Base-by-base conservation (phyloP, 177 flowering plant species). In the Telopea speciosissima region DNA sequence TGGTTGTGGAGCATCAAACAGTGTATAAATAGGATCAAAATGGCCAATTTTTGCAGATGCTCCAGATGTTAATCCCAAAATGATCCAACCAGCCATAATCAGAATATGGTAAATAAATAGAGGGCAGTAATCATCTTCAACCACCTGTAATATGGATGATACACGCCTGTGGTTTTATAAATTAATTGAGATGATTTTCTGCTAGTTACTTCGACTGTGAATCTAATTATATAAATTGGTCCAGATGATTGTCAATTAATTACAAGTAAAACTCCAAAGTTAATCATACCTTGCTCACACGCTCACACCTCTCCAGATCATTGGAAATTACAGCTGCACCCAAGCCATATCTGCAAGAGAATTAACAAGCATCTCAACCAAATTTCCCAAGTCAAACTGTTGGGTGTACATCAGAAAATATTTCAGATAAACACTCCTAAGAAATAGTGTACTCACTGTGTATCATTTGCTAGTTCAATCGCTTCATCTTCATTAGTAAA, bases 401-500 rank as follows among this genome's bases (percentile, higher is more conserved):
- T 13, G 45, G 63, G 25, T 17, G n/a, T 67, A 42, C 98, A 58
- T 56, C 21, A 1, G 33, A 59, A 52, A 2, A 63, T 24, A 24
- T n/a, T 62, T 40, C 31, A 54, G 17, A 36, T 7, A 26, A 42
- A 49, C 42, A 45, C 31, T 14, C 62, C 0, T 56, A 44, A 91
- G 3, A 49, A 49, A 49, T 12, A 49, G 19, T 62, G 19, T 76
- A 79, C 91, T 88, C 66, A 93, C 99, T 77, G 83, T 68, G 93
- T 84, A 70, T 93, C 96, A 79, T 93, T 93, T 74, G 99, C 97
- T 72, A 95, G 79, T 69, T 93, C 92, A 79, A 91, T 85, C 64
- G 98, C 99, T 79, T 93, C 99, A 12, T 90, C 95, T 82, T 96
- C 99, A 49, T 87, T 83, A 40, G 83, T 77, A 74, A 96, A 96